Evolutionary conservation across 441 rosid genomes (phyloP).

Genomic region (Populus hybrid): DNA sequence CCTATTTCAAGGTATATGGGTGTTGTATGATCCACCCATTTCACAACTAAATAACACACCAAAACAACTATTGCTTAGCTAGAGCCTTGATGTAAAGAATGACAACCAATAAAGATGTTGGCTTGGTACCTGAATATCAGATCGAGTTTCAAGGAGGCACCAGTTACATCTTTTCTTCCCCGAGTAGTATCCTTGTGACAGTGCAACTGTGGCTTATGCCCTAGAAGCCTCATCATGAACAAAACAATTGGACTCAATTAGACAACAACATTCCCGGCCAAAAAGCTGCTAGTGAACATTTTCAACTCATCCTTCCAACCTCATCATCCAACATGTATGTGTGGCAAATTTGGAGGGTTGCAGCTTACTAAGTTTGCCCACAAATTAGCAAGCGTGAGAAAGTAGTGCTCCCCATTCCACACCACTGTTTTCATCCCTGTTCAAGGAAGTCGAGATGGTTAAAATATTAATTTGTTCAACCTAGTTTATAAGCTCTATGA

Average conservation of each 20-base stretch:
- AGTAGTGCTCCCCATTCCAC: constrained; percentile 53
- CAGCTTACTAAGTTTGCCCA: constrained; percentile 57
- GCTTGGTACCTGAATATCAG: constrained; percentile 2
- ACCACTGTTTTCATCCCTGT: constrained; percentile 57
- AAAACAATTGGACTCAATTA: constrained; percentile 4
- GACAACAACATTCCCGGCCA: background rate
- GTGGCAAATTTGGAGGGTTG: constrained; percentile 49
- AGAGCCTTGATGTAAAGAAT: constrained; percentile 32
- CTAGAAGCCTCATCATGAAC: constrained; percentile 15
- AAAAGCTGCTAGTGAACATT: constrained; percentile 1
- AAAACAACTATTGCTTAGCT: constrained; percentile 23
- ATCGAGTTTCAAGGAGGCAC: constrained; percentile 1
- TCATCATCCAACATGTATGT: constrained; percentile 21
- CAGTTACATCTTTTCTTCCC: constrained; percentile 11
- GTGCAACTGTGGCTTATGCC: constrained; percentile 3
- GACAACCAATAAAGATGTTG: constrained; percentile 4
- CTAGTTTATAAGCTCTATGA: background rate
- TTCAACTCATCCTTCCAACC: constrained; percentile 3
- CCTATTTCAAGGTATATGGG: constrained; percentile 19
- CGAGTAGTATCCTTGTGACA: background rate
- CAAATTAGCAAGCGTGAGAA: constrained; percentile 56
- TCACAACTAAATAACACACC: constrained; percentile 13
- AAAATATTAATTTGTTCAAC: constrained; percentile 1
- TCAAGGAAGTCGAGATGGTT: constrained; percentile 17
- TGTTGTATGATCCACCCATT: constrained; percentile 26